A percentile compares a stretch with the other conserved stretches of the same genome.
These are phyloP conservation scores for Suillus cothurnatus DNA, from an alignment of 768 basidiomycete genomes.

Conservation along the genomic window DNA sequence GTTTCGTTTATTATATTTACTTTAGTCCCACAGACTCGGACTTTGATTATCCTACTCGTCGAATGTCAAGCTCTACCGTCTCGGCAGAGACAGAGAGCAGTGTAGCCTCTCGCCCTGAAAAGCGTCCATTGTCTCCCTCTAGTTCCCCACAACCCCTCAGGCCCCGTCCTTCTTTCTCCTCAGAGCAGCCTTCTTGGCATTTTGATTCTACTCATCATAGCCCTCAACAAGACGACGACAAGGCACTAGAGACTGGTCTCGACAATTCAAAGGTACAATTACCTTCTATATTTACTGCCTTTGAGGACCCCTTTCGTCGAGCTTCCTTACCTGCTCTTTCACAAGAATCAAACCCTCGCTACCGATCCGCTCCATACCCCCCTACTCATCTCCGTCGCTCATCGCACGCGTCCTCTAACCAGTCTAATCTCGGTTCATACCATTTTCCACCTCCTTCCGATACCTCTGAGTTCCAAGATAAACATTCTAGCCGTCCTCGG, in stretches of 20 bases:
- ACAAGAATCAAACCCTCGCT: slow-evolving; percentile 39
- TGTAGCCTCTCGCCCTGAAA: slow-evolving; percentile 60
- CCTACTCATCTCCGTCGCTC: slow-evolving; percentile 45
- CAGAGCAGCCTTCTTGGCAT: slow-evolving; percentile 28
- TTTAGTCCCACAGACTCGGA: slow-evolving; percentile 45
- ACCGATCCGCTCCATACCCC: slow-evolving; percentile 61
- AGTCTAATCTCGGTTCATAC: slow-evolving; percentile 44
- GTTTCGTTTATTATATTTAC: slow-evolving; percentile 14
- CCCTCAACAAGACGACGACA: slow-evolving; percentile 37
- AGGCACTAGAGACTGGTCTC: slow-evolving; percentile 42
- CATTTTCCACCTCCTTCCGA: slow-evolving; percentile 56
- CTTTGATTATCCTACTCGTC: slow-evolving; percentile 56
- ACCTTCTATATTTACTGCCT: slow-evolving; percentile 72
- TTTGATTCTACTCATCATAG: slow-evolving; percentile 22
- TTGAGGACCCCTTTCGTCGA: slow-evolving; percentile 62
- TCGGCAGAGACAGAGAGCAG: slow-evolving; percentile 69
- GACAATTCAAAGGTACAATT: slow-evolving; percentile 64
- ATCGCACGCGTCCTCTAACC: slow-evolving; percentile 45
- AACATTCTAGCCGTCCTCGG: slow-evolving; percentile 43
- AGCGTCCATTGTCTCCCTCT: slow-evolving; percentile 59
- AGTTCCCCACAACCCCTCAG: slow-evolving; percentile 51
- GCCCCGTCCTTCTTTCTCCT: slow-evolving; percentile 37
- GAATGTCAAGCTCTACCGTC: slow-evolving; percentile 78
- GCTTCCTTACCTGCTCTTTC: slow-evolving; percentile 64
- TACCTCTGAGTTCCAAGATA: slow-evolving; percentile 40